Conservation (phyloP, 176 grass and related monocot species). For the Musa beccarii region DNA sequence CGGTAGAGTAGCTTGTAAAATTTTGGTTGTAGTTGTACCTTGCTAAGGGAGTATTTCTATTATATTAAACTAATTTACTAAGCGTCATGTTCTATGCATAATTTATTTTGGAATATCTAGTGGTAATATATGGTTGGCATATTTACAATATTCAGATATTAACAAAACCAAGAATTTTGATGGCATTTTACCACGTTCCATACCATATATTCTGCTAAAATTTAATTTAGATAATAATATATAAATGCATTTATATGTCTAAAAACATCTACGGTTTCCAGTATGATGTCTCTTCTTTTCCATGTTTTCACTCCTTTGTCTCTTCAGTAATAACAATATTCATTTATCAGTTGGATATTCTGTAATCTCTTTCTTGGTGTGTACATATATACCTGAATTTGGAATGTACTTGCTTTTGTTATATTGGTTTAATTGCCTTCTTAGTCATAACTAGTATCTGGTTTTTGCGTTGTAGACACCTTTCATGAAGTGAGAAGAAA, state of each 20-base stretch:
- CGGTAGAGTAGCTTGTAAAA: not conserved
- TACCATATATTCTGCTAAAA: not conserved
- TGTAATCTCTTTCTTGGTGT: too few species aligned
- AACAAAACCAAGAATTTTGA: not conserved
- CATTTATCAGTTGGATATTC: not conserved
- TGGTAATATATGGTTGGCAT: not conserved
- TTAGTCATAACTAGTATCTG: not conserved
- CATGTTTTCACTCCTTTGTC: not conserved
- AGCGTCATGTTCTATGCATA: not conserved
- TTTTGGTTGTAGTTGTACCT: not conserved
- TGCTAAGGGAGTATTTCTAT: not conserved
- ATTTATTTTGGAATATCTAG: not conserved
- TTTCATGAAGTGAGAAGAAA: slow-evolving; percentile 82
- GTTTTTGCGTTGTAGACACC: slow-evolving; percentile 31
- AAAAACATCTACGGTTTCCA: too few species aligned
- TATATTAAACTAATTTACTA: not conserved
- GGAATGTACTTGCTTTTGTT: not conserved
- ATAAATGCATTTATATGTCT: not conserved
- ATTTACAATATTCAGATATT: not conserved
- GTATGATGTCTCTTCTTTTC: too few species aligned
- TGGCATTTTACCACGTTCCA: not conserved
- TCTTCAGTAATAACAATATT: not conserved
- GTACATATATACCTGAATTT: too few species aligned
- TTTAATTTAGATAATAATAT: not conserved
- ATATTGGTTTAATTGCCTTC: not conserved